These are phyloP conservation scores for Pseudogymnoascus sp. DNA, from an alignment of 2,329 filamentous ascomycete species.

Conservation along the genomic window DNA sequence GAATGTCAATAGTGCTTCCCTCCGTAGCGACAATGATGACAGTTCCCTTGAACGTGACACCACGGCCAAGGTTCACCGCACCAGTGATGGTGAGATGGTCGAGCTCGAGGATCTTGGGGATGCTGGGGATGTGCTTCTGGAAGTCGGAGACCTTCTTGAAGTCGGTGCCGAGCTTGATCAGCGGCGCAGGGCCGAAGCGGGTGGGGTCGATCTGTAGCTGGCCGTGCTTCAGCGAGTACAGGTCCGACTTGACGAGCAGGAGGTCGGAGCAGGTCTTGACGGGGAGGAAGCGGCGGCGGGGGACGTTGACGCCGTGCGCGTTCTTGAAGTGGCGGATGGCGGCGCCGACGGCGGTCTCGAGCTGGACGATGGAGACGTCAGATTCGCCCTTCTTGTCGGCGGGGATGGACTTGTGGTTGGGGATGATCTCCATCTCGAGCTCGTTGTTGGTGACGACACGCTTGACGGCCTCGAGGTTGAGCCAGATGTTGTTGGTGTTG, in stretches of 20 bases:
- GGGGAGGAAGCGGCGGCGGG: constrained; percentile 93
- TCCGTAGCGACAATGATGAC: constrained; percentile 99
- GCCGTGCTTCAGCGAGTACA: constrained; percentile 97
- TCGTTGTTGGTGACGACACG: constrained; percentile 97
- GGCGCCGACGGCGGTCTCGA: constrained; percentile 96
- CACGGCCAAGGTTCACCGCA: constrained; percentile 91
- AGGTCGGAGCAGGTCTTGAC: constrained; percentile 99
- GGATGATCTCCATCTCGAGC: constrained; percentile 98
- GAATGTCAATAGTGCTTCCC: constrained; percentile 95
- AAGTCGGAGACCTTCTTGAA: constrained; percentile 99
- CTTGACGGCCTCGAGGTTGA: constrained; percentile 96
- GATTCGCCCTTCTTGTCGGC: constrained; percentile 99
- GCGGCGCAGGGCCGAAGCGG: constrained; percentile 90
- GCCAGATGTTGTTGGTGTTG: constrained; percentile 99
- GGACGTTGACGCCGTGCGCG: constrained; percentile 97
- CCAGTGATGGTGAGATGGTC: constrained; percentile 97
- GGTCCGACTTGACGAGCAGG: constrained; percentile 98
- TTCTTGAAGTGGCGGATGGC: constrained; percentile 99
- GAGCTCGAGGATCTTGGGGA: constrained; percentile 84
- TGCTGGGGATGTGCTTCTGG: constrained; percentile 78
- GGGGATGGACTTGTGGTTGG: constrained; percentile 97
- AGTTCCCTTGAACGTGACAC: constrained; percentile 93
- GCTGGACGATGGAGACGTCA: constrained; percentile 93
- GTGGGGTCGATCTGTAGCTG: constrained; percentile 95
- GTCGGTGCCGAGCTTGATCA: constrained; percentile 98